Percentiles rank a stretch among this genome's conserved stretches.
Evolutionary conservation across 108 stramenopile genomes (phyloP).

Genomic region (Cyclotella baltica): DNA sequence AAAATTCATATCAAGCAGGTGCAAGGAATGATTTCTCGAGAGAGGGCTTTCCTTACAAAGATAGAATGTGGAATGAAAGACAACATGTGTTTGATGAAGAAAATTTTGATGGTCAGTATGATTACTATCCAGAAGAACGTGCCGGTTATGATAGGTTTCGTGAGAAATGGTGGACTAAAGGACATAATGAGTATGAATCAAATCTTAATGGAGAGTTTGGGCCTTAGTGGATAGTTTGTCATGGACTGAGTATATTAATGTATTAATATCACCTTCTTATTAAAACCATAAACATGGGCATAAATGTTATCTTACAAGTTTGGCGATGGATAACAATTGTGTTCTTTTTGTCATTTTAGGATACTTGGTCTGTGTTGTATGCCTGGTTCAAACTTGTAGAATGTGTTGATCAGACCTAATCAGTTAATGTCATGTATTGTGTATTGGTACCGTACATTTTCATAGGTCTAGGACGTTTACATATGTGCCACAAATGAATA

Average conservation of each 20-base stretch:
- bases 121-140: background rate
- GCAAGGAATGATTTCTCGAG: background rate
- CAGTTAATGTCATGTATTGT: too few relatives aligned
- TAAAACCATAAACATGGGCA: background rate
- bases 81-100: background rate
- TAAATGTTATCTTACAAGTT: background rate
- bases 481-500: too few relatives aligned
- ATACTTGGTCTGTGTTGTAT: too few relatives aligned
- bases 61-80: background rate
- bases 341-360: too few relatives aligned
- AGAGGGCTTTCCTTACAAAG: background rate
- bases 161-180: slow-evolving; percentile 13
- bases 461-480: too few relatives aligned
- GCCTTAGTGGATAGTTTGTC: too few relatives aligned
- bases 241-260: background rate
- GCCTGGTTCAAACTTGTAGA: too few relatives aligned
- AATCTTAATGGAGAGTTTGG: slow-evolving; percentile 13
- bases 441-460: too few relatives aligned
- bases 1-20: slow-evolving; percentile 9
- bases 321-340: too few relatives aligned
- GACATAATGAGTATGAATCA: slow-evolving; percentile 3
- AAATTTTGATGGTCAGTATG: background rate
- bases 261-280: background rate
- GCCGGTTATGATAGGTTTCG: slow-evolving; percentile 1
- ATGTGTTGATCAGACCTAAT: too few relatives aligned